Evolutionary conservation across 805 yeast species (phyloP).

Genomic region (Candida jianshihensis): DNA sequence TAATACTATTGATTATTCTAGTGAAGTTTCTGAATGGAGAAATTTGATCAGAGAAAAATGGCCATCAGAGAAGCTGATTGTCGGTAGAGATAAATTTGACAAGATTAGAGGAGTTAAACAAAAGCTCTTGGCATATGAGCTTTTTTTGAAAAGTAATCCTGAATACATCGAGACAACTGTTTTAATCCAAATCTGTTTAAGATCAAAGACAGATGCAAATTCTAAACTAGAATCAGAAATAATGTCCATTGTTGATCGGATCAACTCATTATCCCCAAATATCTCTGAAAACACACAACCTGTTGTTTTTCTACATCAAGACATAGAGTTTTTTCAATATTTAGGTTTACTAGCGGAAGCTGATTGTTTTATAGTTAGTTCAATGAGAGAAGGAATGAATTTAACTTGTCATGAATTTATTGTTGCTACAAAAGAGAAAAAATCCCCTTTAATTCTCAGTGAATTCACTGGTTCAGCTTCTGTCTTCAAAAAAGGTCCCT

Average conservation of each 20-base stretch:
- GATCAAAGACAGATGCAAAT: constrained; percentile 36
- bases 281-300: constrained; percentile 68
- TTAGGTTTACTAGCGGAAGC: constrained; percentile 82
- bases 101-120: constrained; percentile 82
- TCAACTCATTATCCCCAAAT: constrained; percentile 69
- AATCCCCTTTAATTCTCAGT: constrained; percentile 78
- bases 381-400: constrained; percentile 95
- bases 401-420: constrained; percentile 93
- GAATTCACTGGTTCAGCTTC: constrained; percentile 95
- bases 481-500: constrained; percentile 61
- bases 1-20: constrained; percentile 33
- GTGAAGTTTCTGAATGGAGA: constrained; percentile 59
- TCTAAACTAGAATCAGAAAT: constrained; percentile 66
- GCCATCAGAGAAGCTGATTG: constrained; percentile 63
- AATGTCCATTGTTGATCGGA: constrained; percentile 72
- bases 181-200: constrained; percentile 74
- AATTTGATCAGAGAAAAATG: constrained; percentile 70
- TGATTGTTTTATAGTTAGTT: constrained; percentile 78
- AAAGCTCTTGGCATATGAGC: constrained; percentile 81
- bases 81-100: constrained; percentile 86
- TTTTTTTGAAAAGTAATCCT: constrained; percentile 67
- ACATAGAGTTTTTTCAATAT: constrained; percentile 83
- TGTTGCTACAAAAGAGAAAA: constrained; percentile 60
- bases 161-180: constrained; percentile 61
- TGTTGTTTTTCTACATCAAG: constrained; percentile 82